phyloP scores from a whole-genome alignment of 148 eudicot genomes.

The Pharnaceum exiguum region DNA sequence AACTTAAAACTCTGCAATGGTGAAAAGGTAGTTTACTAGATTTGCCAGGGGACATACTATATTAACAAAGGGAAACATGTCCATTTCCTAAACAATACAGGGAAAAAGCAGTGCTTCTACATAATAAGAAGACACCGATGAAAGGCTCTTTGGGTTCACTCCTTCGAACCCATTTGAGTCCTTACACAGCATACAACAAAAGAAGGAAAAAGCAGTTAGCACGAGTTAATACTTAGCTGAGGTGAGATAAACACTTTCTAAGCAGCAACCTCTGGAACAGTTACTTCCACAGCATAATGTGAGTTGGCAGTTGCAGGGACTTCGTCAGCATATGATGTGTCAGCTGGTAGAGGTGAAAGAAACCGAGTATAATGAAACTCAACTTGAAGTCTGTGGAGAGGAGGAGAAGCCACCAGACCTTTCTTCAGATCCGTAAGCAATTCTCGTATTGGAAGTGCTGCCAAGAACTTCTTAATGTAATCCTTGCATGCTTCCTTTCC shows the following conservation, averaged over 20 bases:
- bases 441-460: conserved; percentile 85
- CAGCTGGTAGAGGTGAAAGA: conserved; percentile 8
- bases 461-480: conserved; percentile 83
- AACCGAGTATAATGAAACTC: conserved; percentile 70
- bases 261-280: conserved; percentile 1
- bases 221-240: conserved; percentile 20
- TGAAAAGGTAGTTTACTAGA: conserved; percentile 4
- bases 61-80: conserved; percentile 15
- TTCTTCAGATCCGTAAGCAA: conserved; percentile 77
- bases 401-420: conserved; percentile 60
- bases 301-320: neutral
- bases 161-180: conserved; percentile 1
- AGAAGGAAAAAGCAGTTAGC: conserved; percentile 21
- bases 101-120: neutral
- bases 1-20: conserved; percentile 22
- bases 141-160: neutral
- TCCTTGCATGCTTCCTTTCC: conserved; percentile 93
- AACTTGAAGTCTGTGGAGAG: conserved; percentile 76
- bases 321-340: neutral
- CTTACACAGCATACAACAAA: neutral
- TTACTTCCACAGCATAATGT: conserved; percentile 16
- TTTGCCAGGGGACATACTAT: neutral
- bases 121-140: neutral
- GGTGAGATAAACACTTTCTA: conserved; percentile 9
- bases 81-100: conserved; percentile 7